Evolutionary conservation across 2,329 filamentous ascomycete genomes (phyloP).

Genomic region (Fusarium sp.): DNA sequence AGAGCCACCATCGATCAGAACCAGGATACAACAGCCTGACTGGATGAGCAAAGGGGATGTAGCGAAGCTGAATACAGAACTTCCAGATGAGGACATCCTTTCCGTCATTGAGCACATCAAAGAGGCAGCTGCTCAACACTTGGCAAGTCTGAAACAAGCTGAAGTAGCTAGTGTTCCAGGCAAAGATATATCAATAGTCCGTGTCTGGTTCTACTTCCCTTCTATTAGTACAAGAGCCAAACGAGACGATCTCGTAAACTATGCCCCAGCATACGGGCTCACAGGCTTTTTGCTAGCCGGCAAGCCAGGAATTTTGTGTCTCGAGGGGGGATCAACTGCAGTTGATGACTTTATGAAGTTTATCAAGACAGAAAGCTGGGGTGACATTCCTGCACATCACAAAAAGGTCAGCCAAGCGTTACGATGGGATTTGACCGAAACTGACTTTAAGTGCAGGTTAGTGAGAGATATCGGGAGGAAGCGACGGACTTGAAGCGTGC

Average conservation of each 20-base stretch:
- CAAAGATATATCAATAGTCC: conserved; percentile 52
- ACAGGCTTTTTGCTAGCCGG: conserved; percentile 71
- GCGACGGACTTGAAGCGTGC: conserved; percentile 51
- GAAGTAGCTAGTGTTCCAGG: neutral
- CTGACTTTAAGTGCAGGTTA: conserved; percentile 50
- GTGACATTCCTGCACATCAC: conserved; percentile 70
- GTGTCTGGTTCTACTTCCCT: conserved; percentile 74
- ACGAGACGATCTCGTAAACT: conserved; percentile 66
- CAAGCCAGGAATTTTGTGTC: conserved; percentile 67
- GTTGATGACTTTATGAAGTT: conserved; percentile 72
- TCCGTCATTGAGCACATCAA: conserved; percentile 60
- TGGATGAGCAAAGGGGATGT: conserved; percentile 66
- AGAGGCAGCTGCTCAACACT: conserved; percentile 51
- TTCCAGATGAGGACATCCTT: conserved; percentile 61
- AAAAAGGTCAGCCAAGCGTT: conserved; percentile 60
- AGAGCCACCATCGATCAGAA: conserved; percentile 57
- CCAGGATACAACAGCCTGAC: conserved; percentile 60
- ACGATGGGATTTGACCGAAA: fast-evolving
- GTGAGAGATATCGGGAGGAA: conserved; percentile 64
- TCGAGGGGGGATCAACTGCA: conserved; percentile 60
- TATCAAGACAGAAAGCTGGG: conserved; percentile 73
- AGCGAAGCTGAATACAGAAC: conserved; percentile 52
- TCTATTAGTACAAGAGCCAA: conserved; percentile 71
- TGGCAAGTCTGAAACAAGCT: conserved; percentile 40
- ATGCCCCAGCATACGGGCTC: conserved; percentile 64